Percentiles rank a stretch among this genome's conserved stretches.
Conservation (phyloP, 179 eudicot genomes). For the Amaranthus tricolor region DNA sequence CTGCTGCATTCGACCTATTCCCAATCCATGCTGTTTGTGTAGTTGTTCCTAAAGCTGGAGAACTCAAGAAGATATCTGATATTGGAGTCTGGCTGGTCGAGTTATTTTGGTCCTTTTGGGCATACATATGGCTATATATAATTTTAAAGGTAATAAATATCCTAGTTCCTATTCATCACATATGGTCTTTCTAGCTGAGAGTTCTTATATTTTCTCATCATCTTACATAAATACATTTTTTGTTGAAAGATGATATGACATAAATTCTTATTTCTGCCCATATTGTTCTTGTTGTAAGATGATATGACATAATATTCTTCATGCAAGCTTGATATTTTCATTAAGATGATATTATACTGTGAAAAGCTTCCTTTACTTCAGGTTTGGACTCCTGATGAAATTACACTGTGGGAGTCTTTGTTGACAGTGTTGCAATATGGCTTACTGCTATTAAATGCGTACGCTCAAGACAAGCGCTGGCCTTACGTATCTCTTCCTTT, state of each 20-base stretch:
- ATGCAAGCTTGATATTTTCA: too few relatives aligned
- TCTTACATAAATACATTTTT: neutral
- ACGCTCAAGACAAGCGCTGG: conserved; percentile 89
- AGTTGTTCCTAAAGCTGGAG: conserved; percentile 90
- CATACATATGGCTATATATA: conserved; percentile 85
- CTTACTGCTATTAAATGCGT: conserved; percentile 73
- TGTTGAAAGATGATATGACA: neutral
- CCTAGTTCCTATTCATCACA: neutral
- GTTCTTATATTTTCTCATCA: neutral
- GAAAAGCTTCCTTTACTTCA: conserved; percentile 28
- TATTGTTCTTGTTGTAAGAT: too few relatives aligned
- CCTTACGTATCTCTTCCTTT: conserved; percentile 82
- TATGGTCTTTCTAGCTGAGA: neutral
- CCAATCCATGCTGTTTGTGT: conserved; percentile 98
- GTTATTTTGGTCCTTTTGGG: conserved; percentile 98
- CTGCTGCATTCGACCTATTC: conserved; percentile 95
- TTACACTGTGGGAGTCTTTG: conserved; percentile 76
- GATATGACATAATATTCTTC: neutral
- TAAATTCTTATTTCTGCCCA: conserved; percentile 2
- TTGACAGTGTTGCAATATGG: conserved; percentile 81
- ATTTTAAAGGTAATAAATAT: conserved; percentile 55
- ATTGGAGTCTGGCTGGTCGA: conserved; percentile 93
- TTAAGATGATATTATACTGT: neutral
- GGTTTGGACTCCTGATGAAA: conserved; percentile 86
- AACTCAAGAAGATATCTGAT: conserved; percentile 86